A percentile compares a stretch with the other conserved stretches of the same genome.
Evolutionary conservation across 208 protist species (phyloP).

Genomic region (Trypanosoma vivax): DNA sequence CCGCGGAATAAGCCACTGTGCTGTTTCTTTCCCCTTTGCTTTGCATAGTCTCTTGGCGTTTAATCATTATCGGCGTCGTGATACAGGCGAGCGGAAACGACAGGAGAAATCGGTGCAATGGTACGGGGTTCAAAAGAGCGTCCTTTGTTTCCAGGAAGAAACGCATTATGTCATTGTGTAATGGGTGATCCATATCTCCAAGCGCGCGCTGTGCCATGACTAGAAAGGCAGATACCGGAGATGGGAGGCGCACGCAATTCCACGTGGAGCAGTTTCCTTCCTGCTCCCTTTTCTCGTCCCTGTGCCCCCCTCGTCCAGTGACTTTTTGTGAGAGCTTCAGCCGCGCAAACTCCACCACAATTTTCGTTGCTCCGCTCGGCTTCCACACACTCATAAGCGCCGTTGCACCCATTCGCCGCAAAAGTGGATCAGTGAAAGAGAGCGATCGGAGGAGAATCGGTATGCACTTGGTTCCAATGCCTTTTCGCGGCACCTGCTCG

Average conservation of each 20-base stretch:
- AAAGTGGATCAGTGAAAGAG: slow-evolving; percentile 43
- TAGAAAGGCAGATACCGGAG: slow-evolving; percentile 58
- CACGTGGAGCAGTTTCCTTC: not conserved
- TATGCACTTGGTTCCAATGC: slow-evolving; percentile 44
- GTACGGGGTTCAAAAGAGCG: slow-evolving; percentile 44
- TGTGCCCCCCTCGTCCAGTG: slow-evolving; percentile 10
- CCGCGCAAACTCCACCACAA: slow-evolving; percentile 65
- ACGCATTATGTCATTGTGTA: slow-evolving; percentile 75
- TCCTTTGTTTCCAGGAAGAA: slow-evolving; percentile 48
- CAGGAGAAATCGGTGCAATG: slow-evolving; percentile 49
- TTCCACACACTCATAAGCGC: slow-evolving; percentile 42
- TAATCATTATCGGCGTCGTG: slow-evolving; percentile 73
- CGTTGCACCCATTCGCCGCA: slow-evolving; percentile 44
- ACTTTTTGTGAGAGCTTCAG: slow-evolving; percentile 60
- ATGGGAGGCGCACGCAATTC: slow-evolving; percentile 55
- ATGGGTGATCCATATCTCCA: slow-evolving; percentile 32
- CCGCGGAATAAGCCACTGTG: slow-evolving; percentile 41
- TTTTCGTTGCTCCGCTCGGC: slow-evolving; percentile 39
- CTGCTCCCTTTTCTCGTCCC: not conserved
- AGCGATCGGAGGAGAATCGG: slow-evolving; percentile 65
- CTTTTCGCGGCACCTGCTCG: slow-evolving; percentile 22
- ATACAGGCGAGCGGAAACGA: slow-evolving; percentile 61
- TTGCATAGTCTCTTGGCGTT: slow-evolving; percentile 41
- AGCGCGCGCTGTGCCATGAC: slow-evolving; percentile 50
- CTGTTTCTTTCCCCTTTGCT: slow-evolving; percentile 10